Evolutionary conservation across 352 stramenopile genomes (phyloP), one percentile per base, ranked within the genome.

Genomic region (Phytophthora tentaculata): DNA sequence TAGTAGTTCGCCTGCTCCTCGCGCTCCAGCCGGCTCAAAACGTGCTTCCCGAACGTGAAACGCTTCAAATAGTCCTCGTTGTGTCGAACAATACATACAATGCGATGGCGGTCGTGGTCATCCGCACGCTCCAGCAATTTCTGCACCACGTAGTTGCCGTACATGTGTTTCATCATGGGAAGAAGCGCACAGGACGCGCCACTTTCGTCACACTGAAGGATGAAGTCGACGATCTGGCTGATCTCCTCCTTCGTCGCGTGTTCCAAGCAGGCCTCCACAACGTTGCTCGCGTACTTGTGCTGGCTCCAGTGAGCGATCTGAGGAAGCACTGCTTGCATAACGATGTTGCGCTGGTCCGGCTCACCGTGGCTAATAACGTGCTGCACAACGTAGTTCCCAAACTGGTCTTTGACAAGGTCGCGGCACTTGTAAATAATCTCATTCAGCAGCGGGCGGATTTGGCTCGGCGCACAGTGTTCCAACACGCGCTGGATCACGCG

Each of bases 381-480:
- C 73, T 99, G 98, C 61, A 99, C 98, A 7, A 99, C 97, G 69
- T 99, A 99, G 80, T 99, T 99, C 10, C 97, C 98, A 76, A 99
- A 99, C 72, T 99, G 97, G 73, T 99, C 97, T 79, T 94, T 92
- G 26, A 95, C 86, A 37, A 96, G 74, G 19, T 92, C 86, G n/a
- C 79, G 84, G 62, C 88, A 97, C 56, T 91, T 90, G 64, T 83
- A 83, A 19, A 96, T 89, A 56, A 99, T 98, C 64, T 99, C 91
- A 73, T 97, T 90, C 35, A 99, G 71, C 24, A 98, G 92, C n/a
- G 84, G 80, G 9, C 79, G 86, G 52, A 98, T 99, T 71, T 98
- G 92, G 10, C 78, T 76, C 23, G 93, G 84, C 4, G 94, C 88
- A 51, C 94, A 98, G 58, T 98, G 95, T 78, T 99, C 98, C 43